Base-by-base conservation (phyloP, 345 rosid species). In the Hypericum perforatum region DNA sequence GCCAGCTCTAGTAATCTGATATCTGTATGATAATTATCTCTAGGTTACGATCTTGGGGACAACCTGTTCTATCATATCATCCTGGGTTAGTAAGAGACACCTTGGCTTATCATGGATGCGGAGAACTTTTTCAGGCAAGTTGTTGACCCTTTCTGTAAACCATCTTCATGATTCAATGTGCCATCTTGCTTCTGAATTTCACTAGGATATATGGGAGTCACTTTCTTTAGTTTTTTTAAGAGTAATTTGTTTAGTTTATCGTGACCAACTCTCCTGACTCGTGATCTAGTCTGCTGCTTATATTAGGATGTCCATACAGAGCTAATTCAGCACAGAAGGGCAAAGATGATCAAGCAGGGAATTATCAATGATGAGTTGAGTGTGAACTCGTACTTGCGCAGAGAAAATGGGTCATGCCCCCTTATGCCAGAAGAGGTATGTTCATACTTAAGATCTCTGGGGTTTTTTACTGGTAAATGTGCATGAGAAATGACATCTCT, bases 361-460 rank as follows among this genome's bases (percentile, higher is more conserved):
- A 22, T 22, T 22, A 22, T 22, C 32, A 22, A 22, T 22, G 32
- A 22, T 22, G 32, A 22, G 32, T 22, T 22, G 32, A 22, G 32
- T 22, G 32, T 22, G 32, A 22, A 22, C 32, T 22, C 32, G 4
- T 22, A 22, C 32, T 1, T 22, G 32, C 32, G 32, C 32, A 22
- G 4, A 22, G 32, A 22, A 22, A 22, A 22, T 22, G 32, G 32
- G 32, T 22, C 32, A 22, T 22, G 32, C 32, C 32, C 32, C 32
- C 32, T 22, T 22, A 22, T 22, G 32, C 32, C 32, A 22, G 32
- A 22, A 22, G 32, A 89, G 94, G 99, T 94, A 65, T 32, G 62
- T 37, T 8, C 6, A 16, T 29, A 22, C 37, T 8, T 52, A 44
- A 51, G 43, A 5, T 37, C 38, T 52, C 41, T 6, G 32, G 4